Conservation (phyloP, 345 rosid species). For the Noccaea caerulescens region DNA sequence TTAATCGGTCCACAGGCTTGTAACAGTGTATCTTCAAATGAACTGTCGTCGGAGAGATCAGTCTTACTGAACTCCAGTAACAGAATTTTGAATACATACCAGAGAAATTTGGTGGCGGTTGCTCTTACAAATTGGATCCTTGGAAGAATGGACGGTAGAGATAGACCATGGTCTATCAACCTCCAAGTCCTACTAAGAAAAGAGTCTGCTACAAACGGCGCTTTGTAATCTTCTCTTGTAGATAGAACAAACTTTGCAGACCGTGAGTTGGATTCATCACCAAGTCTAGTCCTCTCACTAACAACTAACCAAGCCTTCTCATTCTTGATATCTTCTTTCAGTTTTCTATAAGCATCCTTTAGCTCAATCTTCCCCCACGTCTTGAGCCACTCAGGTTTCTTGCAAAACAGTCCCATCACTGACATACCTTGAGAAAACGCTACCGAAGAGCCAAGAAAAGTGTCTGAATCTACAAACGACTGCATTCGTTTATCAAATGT, state of each 20-base stretch:
- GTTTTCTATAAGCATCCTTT: conserved; percentile 69
- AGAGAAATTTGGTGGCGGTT: conserved; percentile 64
- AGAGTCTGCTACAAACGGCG: conserved; percentile 63
- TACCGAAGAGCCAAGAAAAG: conserved; percentile 48
- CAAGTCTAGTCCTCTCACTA: conserved; percentile 29
- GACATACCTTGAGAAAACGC: conserved; percentile 52
- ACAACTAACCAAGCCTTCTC: conserved; percentile 60
- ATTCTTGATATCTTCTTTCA: conserved; percentile 57
- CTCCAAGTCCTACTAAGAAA: conserved; percentile 54
- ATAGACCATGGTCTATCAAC: conserved; percentile 62
- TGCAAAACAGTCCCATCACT: conserved; percentile 57
- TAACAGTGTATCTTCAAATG: conserved; percentile 46
- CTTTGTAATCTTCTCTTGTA: conserved; percentile 62
- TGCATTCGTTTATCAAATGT: conserved; percentile 71
- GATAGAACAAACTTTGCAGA: conserved; percentile 54
- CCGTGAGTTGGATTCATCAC: conserved; percentile 30
- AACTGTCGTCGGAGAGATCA: conserved; percentile 43
- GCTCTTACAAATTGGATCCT: conserved; percentile 63
- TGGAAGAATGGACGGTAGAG: conserved; percentile 49
- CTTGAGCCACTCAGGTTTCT: conserved; percentile 70
- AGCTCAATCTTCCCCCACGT: conserved; percentile 83
- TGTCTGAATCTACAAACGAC: conserved; percentile 55
- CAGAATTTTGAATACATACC: conserved; percentile 64
- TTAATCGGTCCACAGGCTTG: conserved; percentile 67
- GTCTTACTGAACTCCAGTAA: conserved; percentile 54